phyloP scores from a whole-genome alignment of 768 basidiomycete genomes.

The Dendrothele bispora region DNA sequence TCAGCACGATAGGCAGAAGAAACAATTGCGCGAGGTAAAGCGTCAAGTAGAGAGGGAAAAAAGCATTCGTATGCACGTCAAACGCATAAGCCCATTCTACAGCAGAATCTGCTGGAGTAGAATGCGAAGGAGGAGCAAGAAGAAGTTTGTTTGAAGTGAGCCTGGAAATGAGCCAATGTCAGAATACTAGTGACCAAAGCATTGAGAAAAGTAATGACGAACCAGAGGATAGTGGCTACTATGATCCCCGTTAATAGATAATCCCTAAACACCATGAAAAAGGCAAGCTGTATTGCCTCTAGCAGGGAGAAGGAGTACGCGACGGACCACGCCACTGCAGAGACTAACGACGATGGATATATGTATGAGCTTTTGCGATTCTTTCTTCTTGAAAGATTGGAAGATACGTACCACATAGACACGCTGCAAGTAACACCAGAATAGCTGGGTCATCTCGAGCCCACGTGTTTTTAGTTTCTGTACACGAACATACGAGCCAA shows the following conservation, averaged over 20 bases:
- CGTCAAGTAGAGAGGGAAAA: constrained; percentile 91
- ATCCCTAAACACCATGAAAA: constrained; percentile 87
- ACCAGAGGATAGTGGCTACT: constrained; percentile 80
- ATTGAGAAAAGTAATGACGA: constrained; percentile 13
- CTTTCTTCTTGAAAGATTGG: neutral
- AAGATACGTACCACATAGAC: constrained; percentile 61
- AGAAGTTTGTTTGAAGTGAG: constrained; percentile 72
- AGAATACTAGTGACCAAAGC: neutral
- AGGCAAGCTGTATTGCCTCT: constrained; percentile 60
- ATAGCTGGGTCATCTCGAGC: constrained; percentile 97
- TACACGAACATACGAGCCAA: neutral
- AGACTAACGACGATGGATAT: constrained; percentile 48
- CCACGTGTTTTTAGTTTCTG: constrained; percentile 98
- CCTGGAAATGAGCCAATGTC: constrained; percentile 30
- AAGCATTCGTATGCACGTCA: constrained; percentile 95
- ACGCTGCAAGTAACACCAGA: constrained; percentile 79
- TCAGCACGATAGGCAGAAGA: constrained; percentile 78
- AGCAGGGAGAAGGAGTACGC: constrained; percentile 68
- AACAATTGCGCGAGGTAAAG: constrained; percentile 89
- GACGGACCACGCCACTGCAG: constrained; percentile 83
- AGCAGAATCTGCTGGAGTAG: constrained; percentile 63
- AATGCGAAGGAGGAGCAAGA: constrained; percentile 70
- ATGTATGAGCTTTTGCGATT: too few relatives aligned
- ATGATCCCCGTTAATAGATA: constrained; percentile 79
- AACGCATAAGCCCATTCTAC: constrained; percentile 96